phyloP scores from a whole-genome alignment of 257 asterid genomes.

The Henckelia pumila region DNA sequence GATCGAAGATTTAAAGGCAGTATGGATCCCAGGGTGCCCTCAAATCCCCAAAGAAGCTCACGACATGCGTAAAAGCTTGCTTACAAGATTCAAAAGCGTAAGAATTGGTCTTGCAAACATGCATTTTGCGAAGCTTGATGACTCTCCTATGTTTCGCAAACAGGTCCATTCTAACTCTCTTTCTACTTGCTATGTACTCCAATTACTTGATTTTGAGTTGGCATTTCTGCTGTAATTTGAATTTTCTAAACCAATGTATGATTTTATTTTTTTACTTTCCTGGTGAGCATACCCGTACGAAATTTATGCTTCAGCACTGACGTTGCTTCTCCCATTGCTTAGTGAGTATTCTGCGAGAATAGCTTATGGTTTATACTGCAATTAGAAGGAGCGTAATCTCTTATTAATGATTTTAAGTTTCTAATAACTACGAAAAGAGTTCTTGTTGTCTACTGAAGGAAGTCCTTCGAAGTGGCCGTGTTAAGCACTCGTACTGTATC shows the following conservation, averaged over 20 bases:
- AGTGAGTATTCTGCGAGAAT: too few relatives aligned
- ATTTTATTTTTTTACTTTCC: conserved; percentile 12
- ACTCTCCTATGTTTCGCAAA: conserved; percentile 99
- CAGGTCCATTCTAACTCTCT: conserved; percentile 50
- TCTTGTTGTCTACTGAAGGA: too few relatives aligned
- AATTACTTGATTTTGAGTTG: conserved; percentile 13
- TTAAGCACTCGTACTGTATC: neutral
- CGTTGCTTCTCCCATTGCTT: too few relatives aligned
- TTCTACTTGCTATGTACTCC: neutral
- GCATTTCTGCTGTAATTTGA: conserved; percentile 7
- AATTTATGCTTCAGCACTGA: neutral
- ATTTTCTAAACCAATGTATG: conserved; percentile 8
- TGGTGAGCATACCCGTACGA: neutral
- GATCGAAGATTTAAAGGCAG: neutral
- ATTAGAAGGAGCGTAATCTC: conserved; percentile 19
- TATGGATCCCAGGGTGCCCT: neutral
- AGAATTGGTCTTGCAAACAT: conserved; percentile 47
- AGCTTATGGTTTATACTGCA: neutral
- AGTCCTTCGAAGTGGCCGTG: neutral
- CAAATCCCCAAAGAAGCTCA: neutral
- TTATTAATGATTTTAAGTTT: neutral
- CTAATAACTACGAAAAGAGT: neutral
- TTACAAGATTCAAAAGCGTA: conserved; percentile 13
- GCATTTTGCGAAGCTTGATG: conserved; percentile 98
- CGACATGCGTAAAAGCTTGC: neutral